Base-by-base conservation (phyloP, 2,329 filamentous ascomycete genomes). In the Rachicladosporium sp. region DNA sequence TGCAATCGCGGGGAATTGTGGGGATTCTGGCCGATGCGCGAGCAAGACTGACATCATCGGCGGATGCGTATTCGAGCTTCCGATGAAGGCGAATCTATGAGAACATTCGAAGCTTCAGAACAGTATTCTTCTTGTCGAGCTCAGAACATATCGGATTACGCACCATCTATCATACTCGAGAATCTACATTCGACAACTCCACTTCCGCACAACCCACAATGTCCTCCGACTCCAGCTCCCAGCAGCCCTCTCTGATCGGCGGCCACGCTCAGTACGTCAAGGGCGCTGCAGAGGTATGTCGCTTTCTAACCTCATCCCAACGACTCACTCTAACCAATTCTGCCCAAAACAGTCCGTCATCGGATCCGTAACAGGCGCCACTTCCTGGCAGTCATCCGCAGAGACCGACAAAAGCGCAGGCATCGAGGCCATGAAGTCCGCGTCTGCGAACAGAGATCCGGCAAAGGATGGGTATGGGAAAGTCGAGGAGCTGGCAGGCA, bases 241-340 rank as follows among this genome's bases (percentile, higher is more conserved):
- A 41, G 29, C 29, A 74, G 44, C 73, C 78, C 12, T 70, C 76
- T 33, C 75, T 84, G 46, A 53, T 82, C 33, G 66, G 69, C 43
- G 69, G 72, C 32, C 80, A 83, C 55, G 76, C 69, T 27, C 74
- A 82, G 53, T 84, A 81, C 52, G 69, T 75, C 52, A 83, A 82
- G 53, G 80, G 79, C 38, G 74, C 74, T 5, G 71, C 74, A 40
- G 76, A 80, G 63, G 80, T 78, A 59, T 41, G 60, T 53, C 30
- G 23, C n/a, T 19, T 12, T 21, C 23, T 23, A 21, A 36, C 10
- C 6, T 19, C 33, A 30, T 41, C 32, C 33, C 35, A 39, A 32
- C 35, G n/a, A n/a, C 13, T 30, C 36, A 12, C 29, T 12, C 7
- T 31, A 12, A 29, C 29, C 29, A 35, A 34, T 33, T 34, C 40